Percentiles rank a stretch among this genome's conserved stretches.
Evolutionary conservation across 371 early-diverging fungal genomes (phyloP).

Genomic region (Entomophthora muscae): DNA sequence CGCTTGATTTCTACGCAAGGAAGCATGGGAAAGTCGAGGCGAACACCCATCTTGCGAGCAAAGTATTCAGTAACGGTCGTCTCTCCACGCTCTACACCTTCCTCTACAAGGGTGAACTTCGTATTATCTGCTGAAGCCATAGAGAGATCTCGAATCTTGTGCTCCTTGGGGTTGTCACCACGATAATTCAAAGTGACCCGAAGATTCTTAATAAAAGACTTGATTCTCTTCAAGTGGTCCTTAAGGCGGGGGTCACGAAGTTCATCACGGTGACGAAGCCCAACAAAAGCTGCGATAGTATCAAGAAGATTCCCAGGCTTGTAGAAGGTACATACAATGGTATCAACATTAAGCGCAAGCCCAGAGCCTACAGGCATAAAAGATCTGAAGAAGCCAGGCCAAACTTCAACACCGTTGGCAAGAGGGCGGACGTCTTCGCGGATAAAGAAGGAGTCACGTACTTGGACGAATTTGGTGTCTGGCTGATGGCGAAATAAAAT

Average conservation of each 20-base stretch:
- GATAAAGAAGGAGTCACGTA: slow-evolving; percentile 58
- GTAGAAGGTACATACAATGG: not conserved
- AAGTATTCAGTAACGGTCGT: slow-evolving; percentile 62
- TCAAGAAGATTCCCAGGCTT: not conserved
- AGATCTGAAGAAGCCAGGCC: slow-evolving; percentile 61
- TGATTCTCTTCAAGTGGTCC: not conserved
- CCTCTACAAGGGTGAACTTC: not conserved
- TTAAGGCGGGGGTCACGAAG: not conserved
- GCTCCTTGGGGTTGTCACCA: not conserved
- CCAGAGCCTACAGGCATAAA: slow-evolving; percentile 22
- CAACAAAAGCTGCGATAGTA: not conserved
- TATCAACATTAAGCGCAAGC: too few species aligned
- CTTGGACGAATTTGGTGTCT: slow-evolving; percentile 30
- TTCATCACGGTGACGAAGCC: not conserved
- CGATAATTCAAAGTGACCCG: not conserved
- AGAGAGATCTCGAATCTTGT: not conserved
- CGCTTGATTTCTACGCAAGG: slow-evolving; percentile 63
- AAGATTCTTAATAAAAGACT: not conserved
- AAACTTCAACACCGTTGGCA: slow-evolving; percentile 47
- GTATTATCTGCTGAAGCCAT: not conserved
- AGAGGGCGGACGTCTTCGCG: slow-evolving; percentile 23
- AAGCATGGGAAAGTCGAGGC: slow-evolving; percentile 50
- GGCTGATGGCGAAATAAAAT: slow-evolving; percentile 44
- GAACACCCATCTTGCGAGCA: slow-evolving; percentile 32
- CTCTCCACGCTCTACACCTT: slow-evolving; percentile 10